Conservation (phyloP, 2,329 filamentous ascomycete species). For the Microdochium bolleyi region DNA sequence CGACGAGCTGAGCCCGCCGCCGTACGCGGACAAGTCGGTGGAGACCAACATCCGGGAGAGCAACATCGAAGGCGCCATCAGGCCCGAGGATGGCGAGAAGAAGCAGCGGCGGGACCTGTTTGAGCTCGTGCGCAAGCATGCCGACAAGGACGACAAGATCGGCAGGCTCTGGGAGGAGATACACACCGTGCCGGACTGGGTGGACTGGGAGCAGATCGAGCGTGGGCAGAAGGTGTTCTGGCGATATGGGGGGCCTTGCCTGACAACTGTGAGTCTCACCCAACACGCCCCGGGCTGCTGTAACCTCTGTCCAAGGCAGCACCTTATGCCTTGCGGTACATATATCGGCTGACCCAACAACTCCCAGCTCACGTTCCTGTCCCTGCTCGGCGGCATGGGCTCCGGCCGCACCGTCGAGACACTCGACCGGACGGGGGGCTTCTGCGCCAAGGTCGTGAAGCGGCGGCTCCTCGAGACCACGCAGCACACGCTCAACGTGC, state of each 20-base stretch:
- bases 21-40: constrained; percentile 1
- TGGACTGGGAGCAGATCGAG: constrained; percentile 68
- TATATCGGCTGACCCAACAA: neutral
- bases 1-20: constrained; percentile 49
- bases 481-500: constrained; percentile 68
- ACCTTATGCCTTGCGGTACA: no score
- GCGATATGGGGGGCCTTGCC: constrained; percentile 60
- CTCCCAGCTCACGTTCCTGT: constrained; percentile 49
- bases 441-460: constrained; percentile 58
- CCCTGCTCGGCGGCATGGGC: constrained; percentile 59
- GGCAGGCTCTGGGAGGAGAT: constrained; percentile 56
- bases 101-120: constrained; percentile 50
- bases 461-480: constrained; percentile 61
- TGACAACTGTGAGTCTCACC: constrained; percentile 41
- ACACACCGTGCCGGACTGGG: constrained; percentile 63
- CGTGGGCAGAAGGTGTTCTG: constrained; percentile 73
- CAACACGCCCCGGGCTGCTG: neutral
- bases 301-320: no score
- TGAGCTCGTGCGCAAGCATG: constrained; percentile 50
- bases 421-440: constrained; percentile 65
- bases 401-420: constrained; percentile 68
- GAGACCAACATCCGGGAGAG: constrained; percentile 8
- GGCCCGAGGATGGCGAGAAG: constrained; percentile 13
- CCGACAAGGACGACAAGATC: constrained; percentile 44
- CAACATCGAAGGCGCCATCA: constrained; percentile 9